Base-by-base conservation (phyloP, 148 eudicot species). In the Camellia granthamiana region DNA sequence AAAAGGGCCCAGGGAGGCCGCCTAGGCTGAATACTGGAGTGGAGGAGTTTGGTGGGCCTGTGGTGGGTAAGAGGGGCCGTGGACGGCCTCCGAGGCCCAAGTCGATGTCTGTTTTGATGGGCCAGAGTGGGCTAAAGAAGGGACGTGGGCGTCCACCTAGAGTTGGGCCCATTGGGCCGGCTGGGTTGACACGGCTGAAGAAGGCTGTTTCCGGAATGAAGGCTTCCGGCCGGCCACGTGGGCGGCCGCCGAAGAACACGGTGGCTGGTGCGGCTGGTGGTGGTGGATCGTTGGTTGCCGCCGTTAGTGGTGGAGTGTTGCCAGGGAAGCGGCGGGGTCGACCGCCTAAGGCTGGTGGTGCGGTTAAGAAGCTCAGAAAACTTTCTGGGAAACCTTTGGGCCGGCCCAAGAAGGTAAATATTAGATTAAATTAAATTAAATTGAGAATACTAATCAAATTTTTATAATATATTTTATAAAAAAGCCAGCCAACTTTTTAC, bases 381-480 rank as follows among this genome's bases (percentile, higher is more conserved):
- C 70, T 79, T 16, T 77, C 77, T 49, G 88, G 90, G 16, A 85
- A 78, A 60, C 88, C 88, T 23, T 42, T 84, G 83, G 90, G 90
- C 47, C 83, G 88, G 79, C 90, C 90, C 51, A 88, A 41, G 77
- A 88, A 88, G 90, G 88, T 88, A 87, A 75, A 13, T 46, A 30
- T 30, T 30, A 30, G 38, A 30, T 30, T 30, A 30, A 30, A 30
- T 30, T 30, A 30, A 30, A 30, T 38, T 72, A 42, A 62, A 38
- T 78, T 15, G 41, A 4, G 46, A 6, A 15, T 30, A 30, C 38
- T 30, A 30, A 30, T 30, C 38, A 30, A 30, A 30, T 30, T 30
- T 30, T 1, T 30, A 30, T 30, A 30, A 1, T 30, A 30, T 30
- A 30, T 30, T 30, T 30, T 30, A 30, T 30, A 30, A 30, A 30